phyloP scores from a whole-genome alignment of 2,329 filamentous ascomycete species.

The Orbilia ellipsospora region DNA sequence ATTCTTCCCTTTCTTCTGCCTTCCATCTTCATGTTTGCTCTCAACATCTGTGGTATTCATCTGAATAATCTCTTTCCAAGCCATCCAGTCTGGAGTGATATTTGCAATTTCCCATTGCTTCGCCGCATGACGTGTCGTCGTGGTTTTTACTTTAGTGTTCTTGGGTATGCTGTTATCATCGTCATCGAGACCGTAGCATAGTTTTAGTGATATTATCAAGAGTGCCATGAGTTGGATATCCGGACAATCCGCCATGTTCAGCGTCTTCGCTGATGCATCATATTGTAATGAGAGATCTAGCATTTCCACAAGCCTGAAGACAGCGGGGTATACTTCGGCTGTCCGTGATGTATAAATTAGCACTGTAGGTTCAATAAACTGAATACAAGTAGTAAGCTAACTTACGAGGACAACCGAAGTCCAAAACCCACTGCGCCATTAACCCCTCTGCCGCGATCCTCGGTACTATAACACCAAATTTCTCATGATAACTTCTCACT shows the following conservation, averaged over 20 bases:
- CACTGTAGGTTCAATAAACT: constrained; percentile 11
- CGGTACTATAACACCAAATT: constrained; percentile 78
- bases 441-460: constrained; percentile 76
- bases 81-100: constrained; percentile 73
- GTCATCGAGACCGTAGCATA: constrained; percentile 78
- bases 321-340: constrained; percentile 74
- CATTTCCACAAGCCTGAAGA: constrained; percentile 68
- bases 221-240: constrained; percentile 79
- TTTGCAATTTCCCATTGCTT: constrained; percentile 41
- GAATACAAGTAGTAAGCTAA: constrained; percentile 55
- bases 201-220: constrained; percentile 79
- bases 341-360: constrained; percentile 60
- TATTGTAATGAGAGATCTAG: constrained; percentile 56
- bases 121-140: constrained; percentile 52
- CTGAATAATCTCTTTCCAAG: constrained; percentile 71
- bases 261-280: constrained; percentile 1
- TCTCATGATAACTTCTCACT: constrained; percentile 72
- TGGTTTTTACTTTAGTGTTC: constrained; percentile 59
- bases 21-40: constrained; percentile 57
- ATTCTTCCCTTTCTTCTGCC: constrained; percentile 56
- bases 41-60: constrained; percentile 58
- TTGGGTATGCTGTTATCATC: constrained; percentile 9
- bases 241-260: constrained; percentile 70
- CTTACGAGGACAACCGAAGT: constrained; percentile 79
- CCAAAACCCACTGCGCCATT: constrained; percentile 75